phyloP scores from a whole-genome alignment of 352 stramenopile genomes.

The Phytophthora syringae region DNA sequence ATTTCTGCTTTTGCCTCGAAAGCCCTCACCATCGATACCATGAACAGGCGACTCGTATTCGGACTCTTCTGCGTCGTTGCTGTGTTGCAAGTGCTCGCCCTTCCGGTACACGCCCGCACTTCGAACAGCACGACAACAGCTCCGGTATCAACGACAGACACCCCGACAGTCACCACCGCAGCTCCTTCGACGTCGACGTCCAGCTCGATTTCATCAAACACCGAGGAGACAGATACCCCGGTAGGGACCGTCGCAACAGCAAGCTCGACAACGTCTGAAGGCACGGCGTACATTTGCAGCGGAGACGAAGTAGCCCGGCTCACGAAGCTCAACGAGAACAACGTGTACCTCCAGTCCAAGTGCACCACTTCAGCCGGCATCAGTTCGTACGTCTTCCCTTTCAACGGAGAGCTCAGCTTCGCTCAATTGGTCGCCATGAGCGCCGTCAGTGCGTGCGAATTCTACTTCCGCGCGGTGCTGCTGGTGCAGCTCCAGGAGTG shows the following conservation, averaged over 20 bases:
- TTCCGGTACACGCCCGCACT: background rate
- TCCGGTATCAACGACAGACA: conserved; percentile 17
- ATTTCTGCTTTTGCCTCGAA: conserved; percentile 28
- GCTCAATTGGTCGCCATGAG: conserved; percentile 43
- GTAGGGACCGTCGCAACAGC: conserved; percentile 21
- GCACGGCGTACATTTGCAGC: conserved; percentile 39
- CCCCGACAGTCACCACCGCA: conserved; percentile 18
- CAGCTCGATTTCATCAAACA: conserved; percentile 12
- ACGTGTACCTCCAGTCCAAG: conserved; percentile 34
- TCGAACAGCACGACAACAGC: conserved; percentile 28
- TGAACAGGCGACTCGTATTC: conserved; percentile 7
- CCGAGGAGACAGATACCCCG: conserved; percentile 13
- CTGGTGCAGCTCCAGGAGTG: conserved; percentile 39
- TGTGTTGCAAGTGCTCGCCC: conserved; percentile 4
- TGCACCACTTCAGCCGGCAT: conserved; percentile 28
- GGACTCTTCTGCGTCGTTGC: conserved; percentile 17
- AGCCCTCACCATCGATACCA: conserved; percentile 7
- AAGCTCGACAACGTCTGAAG: conserved; percentile 2
- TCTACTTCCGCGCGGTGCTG: conserved; percentile 41
- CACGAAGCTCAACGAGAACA: conserved; percentile 33
- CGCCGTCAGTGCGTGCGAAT: conserved; percentile 18
- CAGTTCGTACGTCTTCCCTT: conserved; percentile 38
- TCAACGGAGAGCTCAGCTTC: conserved; percentile 39
- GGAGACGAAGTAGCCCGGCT: conserved; percentile 37
- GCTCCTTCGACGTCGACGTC: conserved; percentile 7